phyloP scores from a whole-genome alignment of 208 protist genomes.

The Crithidia fasciculata region DNA sequence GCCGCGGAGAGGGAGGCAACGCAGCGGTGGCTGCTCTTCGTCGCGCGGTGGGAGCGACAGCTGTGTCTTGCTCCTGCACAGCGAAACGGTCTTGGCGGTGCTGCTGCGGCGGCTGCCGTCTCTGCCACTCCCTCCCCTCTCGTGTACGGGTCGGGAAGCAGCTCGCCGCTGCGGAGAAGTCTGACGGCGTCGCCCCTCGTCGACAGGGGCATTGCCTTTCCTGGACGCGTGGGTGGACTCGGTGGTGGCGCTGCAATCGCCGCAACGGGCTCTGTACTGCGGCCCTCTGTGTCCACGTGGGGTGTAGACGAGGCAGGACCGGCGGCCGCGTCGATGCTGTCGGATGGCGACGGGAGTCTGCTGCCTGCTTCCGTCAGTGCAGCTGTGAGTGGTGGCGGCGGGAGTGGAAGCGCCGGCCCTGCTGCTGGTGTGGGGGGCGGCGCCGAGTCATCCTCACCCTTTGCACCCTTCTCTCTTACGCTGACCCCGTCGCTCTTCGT shows the following conservation, averaged over 20 bases:
- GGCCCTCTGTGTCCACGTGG: slow-evolving; percentile 7
- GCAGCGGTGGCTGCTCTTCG: slow-evolving; percentile 20
- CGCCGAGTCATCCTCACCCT: not conserved
- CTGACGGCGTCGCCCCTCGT: not conserved
- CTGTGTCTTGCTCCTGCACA: slow-evolving; percentile 9
- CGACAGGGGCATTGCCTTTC: not conserved
- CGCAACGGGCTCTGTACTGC: not conserved
- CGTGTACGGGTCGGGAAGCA: too few species aligned
- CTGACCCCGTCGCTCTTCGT: slow-evolving; percentile 17
- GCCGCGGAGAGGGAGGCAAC: slow-evolving; percentile 17
- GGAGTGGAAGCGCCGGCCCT: not conserved
- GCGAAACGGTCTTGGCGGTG: not conserved
- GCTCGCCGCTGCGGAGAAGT: too few species aligned
- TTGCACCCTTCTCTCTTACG: slow-evolving; percentile 6
- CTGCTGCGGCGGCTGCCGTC: too few species aligned
- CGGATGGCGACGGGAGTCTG: not conserved
- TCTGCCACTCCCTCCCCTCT: too few species aligned
- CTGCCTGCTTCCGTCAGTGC: not conserved
- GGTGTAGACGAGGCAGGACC: not conserved
- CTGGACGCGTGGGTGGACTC: not conserved
- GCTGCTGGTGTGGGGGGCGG: not conserved
- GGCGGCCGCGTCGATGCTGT: not conserved
- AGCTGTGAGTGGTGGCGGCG: not conserved
- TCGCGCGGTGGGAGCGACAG: slow-evolving; percentile 30
- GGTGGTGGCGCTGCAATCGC: not conserved